Conservation (phyloP, 2,329 filamentous ascomycete species). For the Nemania sp. region DNA sequence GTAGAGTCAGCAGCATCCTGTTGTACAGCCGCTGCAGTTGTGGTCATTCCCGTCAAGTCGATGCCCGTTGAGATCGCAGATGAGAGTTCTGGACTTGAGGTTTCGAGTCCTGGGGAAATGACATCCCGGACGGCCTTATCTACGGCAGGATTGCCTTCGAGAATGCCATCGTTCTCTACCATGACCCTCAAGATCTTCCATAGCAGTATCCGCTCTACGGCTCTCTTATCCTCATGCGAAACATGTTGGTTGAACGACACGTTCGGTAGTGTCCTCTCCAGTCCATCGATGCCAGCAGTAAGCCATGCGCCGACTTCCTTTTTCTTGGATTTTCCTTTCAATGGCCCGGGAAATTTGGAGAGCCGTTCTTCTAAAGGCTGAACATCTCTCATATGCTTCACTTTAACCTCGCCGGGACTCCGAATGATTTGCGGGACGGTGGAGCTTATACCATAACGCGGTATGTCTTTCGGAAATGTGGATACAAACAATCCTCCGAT, state of each 20-base stretch:
- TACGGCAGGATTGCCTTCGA: constrained; percentile 73
- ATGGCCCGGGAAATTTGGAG: constrained; percentile 83
- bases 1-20: constrained; percentile 71
- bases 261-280: constrained; percentile 65
- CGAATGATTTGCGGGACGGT: constrained; percentile 77
- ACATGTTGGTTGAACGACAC: constrained; percentile 53
- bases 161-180: constrained; percentile 80
- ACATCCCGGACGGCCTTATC: constrained; percentile 76
- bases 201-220: constrained; percentile 77
- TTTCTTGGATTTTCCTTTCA: constrained; percentile 91
- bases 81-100: constrained; percentile 31
- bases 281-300: constrained; percentile 69
- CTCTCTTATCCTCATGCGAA: constrained; percentile 67
- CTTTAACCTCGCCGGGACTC: constrained; percentile 77
- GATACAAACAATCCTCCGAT: constrained; percentile 81
- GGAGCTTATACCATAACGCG: constrained; percentile 78
- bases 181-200: constrained; percentile 85
- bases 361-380: constrained; percentile 72
- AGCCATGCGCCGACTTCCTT: constrained; percentile 89
- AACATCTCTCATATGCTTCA: constrained; percentile 75
- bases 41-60: constrained; percentile 45
- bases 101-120: constrained; percentile 62
- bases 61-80: constrained; percentile 40
- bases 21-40: constrained; percentile 44
- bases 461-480: constrained; percentile 85